Evolutionary conservation across 345 rosid genomes (phyloP).

Genomic region (Salix udensis): DNA sequence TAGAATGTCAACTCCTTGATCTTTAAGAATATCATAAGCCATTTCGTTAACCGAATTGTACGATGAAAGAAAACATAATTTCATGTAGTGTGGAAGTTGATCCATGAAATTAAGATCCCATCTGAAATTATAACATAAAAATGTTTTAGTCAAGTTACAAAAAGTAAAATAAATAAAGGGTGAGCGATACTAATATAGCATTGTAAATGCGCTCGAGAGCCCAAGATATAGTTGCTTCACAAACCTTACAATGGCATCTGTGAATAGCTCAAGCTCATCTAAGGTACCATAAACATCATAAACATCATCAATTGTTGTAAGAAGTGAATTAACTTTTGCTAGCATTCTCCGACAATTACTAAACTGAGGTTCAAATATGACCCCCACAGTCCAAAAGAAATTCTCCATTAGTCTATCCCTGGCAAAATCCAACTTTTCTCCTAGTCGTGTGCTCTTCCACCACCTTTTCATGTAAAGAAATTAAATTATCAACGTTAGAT

Average conservation of each 20-base stretch:
- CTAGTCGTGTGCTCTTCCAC: neutral
- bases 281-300: too few relatives aligned
- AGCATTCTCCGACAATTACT: neutral
- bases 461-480: neutral
- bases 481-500: neutral
- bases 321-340: neutral
- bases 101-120: neutral
- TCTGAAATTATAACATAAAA: too few relatives aligned
- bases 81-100: neutral
- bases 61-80: neutral
- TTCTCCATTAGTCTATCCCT: constrained; percentile 10
- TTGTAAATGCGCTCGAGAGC: too few relatives aligned
- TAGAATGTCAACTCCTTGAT: neutral
- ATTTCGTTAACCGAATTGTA: neutral
- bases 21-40: neutral
- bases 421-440: constrained; percentile 7
- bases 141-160: too few relatives aligned
- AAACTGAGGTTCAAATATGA: neutral
- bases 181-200: too few relatives aligned
- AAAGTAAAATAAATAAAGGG: neutral
- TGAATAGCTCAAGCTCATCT: too few relatives aligned
- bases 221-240: too few relatives aligned
- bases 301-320: too few relatives aligned
- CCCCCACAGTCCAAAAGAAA: constrained; percentile 8
- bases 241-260: neutral